These are phyloP conservation scores for Cephalotrichum gorgonifer DNA, from an alignment of 2,329 filamentous ascomycete genomes.

Conservation along the genomic window DNA sequence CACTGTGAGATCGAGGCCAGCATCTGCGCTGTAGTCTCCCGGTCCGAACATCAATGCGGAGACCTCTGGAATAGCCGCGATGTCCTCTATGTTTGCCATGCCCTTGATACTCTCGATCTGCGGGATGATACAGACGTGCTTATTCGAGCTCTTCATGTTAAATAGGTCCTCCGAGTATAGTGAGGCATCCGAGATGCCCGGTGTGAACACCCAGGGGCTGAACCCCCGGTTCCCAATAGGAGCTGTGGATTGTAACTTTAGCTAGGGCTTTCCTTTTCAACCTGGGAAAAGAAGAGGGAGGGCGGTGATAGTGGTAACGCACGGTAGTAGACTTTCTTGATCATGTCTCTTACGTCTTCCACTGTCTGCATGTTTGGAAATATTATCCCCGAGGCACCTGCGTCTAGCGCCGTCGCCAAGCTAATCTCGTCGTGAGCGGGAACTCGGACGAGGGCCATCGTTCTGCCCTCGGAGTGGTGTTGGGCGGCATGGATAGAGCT, in stretches of 20 bases:
- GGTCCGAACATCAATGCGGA: slow-evolving; percentile 12
- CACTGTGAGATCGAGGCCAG: slow-evolving; percentile 6
- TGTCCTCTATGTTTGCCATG: slow-evolving; percentile 13
- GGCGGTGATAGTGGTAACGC: not conserved
- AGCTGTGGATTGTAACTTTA: slow-evolving; percentile 2
- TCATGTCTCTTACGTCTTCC: slow-evolving; percentile 11
- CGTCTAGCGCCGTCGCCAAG: slow-evolving; percentile 12
- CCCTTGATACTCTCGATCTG: slow-evolving; percentile 14
- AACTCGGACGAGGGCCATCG: slow-evolving; percentile 11
- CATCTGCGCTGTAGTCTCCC: slow-evolving; percentile 10
- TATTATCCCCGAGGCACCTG: slow-evolving; percentile 11
- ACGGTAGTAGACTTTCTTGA: slow-evolving; percentile 13
- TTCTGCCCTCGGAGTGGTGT: slow-evolving; percentile 14
- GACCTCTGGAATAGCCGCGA: slow-evolving; percentile 10
- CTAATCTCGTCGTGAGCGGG: slow-evolving; percentile 11
- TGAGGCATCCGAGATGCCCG: slow-evolving; percentile 11
- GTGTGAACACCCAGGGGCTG: slow-evolving; percentile 12
- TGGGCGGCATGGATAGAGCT: slow-evolving; percentile 12
- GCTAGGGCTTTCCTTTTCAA: not conserved
- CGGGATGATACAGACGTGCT: slow-evolving; percentile 12
- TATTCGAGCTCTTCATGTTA: slow-evolving; percentile 14
- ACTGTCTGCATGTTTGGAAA: slow-evolving; percentile 13
- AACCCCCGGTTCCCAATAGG: slow-evolving; percentile 10
- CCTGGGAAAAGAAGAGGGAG: not conserved
- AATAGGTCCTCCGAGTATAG: slow-evolving; percentile 11